These are phyloP conservation scores for Aspergillus egyptiacus DNA, from an alignment of 495 filamentous ascomycete species.

Conservation along the genomic window DNA sequence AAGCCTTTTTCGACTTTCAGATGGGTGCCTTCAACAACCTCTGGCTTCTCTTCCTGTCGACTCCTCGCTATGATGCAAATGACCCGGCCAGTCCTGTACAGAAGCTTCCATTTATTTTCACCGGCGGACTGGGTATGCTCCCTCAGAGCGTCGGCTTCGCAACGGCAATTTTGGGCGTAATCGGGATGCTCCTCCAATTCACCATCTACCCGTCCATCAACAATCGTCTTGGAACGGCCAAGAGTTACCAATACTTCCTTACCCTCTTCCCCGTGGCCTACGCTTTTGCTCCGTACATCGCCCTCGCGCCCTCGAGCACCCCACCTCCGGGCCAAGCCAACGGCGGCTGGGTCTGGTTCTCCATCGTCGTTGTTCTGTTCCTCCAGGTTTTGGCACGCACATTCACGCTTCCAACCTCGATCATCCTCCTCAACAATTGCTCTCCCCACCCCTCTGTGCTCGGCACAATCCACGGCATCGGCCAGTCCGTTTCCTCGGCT, in stretches of 20 bases:
- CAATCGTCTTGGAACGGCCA: constrained; percentile 59
- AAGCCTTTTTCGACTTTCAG: constrained; percentile 68
- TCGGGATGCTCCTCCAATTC: constrained; percentile 73
- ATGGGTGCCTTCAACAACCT: constrained; percentile 79
- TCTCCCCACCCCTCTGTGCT: constrained; percentile 75
- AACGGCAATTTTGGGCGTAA: constrained; percentile 68
- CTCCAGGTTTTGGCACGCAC: constrained; percentile 75
- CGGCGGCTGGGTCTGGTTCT: constrained; percentile 60
- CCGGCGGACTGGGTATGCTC: constrained; percentile 71
- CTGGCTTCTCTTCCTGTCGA: constrained; percentile 80
- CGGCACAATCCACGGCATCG: constrained; percentile 77
- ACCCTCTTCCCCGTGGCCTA: constrained; percentile 71
- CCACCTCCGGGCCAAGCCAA: constrained; percentile 58
- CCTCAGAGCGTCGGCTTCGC: constrained; percentile 70
- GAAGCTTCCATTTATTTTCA: constrained; percentile 63
- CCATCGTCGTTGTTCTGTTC: constrained; percentile 60
- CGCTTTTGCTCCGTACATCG: constrained; percentile 63
- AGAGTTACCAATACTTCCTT: constrained; percentile 62
- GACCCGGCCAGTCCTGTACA: constrained; percentile 38
- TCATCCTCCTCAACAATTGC: constrained; percentile 79
- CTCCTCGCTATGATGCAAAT: constrained; percentile 58
- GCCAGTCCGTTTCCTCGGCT: constrained; percentile 63
- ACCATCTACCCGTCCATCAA: constrained; percentile 68
- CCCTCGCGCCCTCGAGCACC: constrained; percentile 57
- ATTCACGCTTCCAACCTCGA: constrained; percentile 70